These are phyloP conservation scores for Cystobasidiaceae sp. DNA, from an alignment of 1,284 basidiomycete species.

Conservation along the genomic window DNA sequence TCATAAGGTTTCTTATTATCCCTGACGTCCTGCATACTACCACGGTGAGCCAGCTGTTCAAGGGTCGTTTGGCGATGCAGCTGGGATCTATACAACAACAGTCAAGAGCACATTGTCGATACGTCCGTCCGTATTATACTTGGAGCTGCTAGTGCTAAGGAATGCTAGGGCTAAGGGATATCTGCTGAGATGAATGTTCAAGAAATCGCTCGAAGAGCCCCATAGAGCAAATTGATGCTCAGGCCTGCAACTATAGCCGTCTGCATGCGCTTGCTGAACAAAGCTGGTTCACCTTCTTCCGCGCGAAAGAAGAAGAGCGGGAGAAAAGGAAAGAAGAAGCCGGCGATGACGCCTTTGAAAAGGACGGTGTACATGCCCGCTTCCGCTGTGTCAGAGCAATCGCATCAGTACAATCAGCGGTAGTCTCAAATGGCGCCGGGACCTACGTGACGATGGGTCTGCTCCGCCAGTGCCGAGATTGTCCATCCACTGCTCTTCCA, in stretches of 20 bases:
- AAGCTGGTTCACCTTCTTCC: constrained; percentile 54
- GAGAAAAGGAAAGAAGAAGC: constrained; percentile 83
- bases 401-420: too few species aligned
- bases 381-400: constrained; percentile 42
- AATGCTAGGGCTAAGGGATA: too few species aligned
- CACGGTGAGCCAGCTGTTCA: too few species aligned
- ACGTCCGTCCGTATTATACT: too few species aligned
- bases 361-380: constrained; percentile 56
- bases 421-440: neutral
- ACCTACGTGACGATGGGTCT: constrained; percentile 49
- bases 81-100: too few species aligned
- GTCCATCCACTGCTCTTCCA: constrained; percentile 96
- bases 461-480: constrained; percentile 57
- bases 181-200: too few species aligned
- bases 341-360: constrained; percentile 71
- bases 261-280: constrained; percentile 52
- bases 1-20: too few species aligned
- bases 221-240: constrained; percentile 26
- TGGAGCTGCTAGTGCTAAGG: too few species aligned
- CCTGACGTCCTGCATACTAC: too few species aligned
- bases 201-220: constrained; percentile 17
- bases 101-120: too few species aligned
- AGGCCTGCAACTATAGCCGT: constrained; percentile 18
- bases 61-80: too few species aligned
- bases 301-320: constrained; percentile 78